Evolutionary conservation across 2,329 filamentous ascomycete species (phyloP).

Genomic region (Penicillium sp.): DNA sequence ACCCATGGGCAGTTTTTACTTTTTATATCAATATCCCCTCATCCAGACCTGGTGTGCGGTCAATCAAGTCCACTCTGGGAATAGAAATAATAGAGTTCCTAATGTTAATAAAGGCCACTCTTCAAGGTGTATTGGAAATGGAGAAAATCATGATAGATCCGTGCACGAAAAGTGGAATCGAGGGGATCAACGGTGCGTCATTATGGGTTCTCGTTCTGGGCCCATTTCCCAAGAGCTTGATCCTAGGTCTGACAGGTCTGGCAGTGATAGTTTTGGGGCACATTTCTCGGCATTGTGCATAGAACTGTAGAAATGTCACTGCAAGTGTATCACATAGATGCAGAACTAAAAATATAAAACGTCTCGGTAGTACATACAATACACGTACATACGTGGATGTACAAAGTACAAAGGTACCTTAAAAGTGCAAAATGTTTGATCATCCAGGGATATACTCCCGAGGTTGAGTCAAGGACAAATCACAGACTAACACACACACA

Average conservation of each 20-base stretch:
- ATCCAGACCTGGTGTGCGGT: too few relatives aligned
- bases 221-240: background rate
- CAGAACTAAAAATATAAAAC: background rate
- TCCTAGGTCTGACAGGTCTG: too few relatives aligned
- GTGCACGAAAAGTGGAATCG: background rate
- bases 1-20: too few relatives aligned
- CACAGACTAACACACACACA: constrained; percentile 1
- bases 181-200: background rate
- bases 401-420: too few relatives aligned
- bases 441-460: background rate
- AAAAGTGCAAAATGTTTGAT: background rate
- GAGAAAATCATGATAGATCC: background rate
- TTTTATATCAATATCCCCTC: too few relatives aligned
- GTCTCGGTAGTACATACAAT: background rate
- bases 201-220: background rate
- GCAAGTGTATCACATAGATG: background rate
- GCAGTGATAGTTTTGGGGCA: background rate
- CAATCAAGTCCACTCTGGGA: background rate
- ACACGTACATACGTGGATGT: background rate
- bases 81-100: background rate
- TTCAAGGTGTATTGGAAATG: background rate
- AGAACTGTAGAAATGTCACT: too few relatives aligned
- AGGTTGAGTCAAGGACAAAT: background rate
- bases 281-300: background rate
- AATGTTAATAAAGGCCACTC: background rate